Percentiles rank a stretch among this genome's conserved stretches.
phyloP scores from a whole-genome alignment of 768 basidiomycete genomes.

The Omphalotus guepiniiformis region DNA sequence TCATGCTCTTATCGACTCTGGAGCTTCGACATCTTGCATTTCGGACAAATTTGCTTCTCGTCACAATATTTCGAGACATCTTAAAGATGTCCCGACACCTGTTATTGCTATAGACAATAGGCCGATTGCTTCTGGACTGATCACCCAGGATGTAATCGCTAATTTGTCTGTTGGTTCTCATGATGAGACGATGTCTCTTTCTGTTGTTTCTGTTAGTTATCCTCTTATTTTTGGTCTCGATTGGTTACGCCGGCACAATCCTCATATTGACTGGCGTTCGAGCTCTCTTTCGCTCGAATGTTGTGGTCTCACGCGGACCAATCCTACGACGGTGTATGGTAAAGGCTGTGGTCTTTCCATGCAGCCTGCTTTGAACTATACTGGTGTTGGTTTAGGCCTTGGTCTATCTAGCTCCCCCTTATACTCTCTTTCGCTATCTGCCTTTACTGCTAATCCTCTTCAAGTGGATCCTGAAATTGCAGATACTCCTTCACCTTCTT shows the following conservation, averaged over 20 bases:
- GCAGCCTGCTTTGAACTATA: background rate
- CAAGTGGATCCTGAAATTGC: background rate
- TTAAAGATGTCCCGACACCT: slow-evolving; percentile 27
- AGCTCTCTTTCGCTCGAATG: slow-evolving; percentile 18
- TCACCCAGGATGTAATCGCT: slow-evolving; percentile 34
- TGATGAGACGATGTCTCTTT: slow-evolving; percentile 24
- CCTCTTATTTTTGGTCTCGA: slow-evolving; percentile 32
- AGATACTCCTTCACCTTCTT: background rate
- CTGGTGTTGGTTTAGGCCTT: slow-evolving; percentile 17
- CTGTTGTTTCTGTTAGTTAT: slow-evolving; percentile 24
- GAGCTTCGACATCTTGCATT: slow-evolving; percentile 21
- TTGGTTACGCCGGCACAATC: slow-evolving; percentile 34
- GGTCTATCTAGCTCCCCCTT: slow-evolving; percentile 13
- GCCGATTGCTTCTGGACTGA: slow-evolving; percentile 34
- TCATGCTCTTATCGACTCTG: slow-evolving; percentile 21
- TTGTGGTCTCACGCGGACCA: slow-evolving; percentile 15
- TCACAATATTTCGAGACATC: slow-evolving; percentile 27
- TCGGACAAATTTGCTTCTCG: slow-evolving; percentile 37
- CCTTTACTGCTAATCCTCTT: slow-evolving; percentile 4
- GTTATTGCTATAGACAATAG: slow-evolving; percentile 33
- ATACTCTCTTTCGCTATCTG: background rate
- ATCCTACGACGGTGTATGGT: background rate
- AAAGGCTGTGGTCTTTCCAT: slow-evolving; percentile 3
- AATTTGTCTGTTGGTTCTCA: slow-evolving; percentile 24
- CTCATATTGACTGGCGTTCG: slow-evolving; percentile 28